Conservation (phyloP, 2,329 filamentous ascomycete species). For the Xylariaceae sp. region DNA sequence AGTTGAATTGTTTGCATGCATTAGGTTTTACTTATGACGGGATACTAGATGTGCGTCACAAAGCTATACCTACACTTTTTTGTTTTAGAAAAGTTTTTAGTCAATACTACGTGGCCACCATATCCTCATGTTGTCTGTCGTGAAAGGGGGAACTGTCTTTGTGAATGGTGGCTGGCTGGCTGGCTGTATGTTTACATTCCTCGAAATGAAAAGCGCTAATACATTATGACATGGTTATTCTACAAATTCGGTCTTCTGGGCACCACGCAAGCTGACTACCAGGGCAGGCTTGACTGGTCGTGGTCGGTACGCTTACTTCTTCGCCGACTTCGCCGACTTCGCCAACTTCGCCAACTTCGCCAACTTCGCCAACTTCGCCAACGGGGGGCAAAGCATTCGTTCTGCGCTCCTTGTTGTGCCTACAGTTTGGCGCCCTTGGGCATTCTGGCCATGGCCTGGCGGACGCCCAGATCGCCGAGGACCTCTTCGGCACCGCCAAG, state of each 20-base stretch:
- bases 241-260: conserved; percentile 3
- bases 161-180: background rate
- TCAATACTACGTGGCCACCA: background rate
- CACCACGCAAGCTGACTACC: background rate
- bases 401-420: background rate
- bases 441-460: conserved; percentile 78
- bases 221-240: background rate
- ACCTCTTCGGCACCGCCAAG: conserved; percentile 81
- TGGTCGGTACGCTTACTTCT: too few species aligned
- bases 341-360: too few species aligned
- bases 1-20: conserved; percentile 7
- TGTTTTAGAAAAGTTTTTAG: conserved; percentile 1
- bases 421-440: conserved; percentile 73
- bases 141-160: too few species aligned
- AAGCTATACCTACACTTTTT: background rate
- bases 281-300: too few species aligned
- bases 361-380: too few species aligned
- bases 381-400: background rate
- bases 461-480: conserved; percentile 71
- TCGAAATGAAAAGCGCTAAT: background rate
- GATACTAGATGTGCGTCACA: conserved; percentile 10
- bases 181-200: conserved; percentile 10
- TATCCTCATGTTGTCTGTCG: background rate
- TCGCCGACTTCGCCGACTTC: too few species aligned
- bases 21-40: conserved; percentile 1